Evolutionary conservation across 768 basidiomycete genomes (phyloP).

Genomic region (Podaxis sp.): DNA sequence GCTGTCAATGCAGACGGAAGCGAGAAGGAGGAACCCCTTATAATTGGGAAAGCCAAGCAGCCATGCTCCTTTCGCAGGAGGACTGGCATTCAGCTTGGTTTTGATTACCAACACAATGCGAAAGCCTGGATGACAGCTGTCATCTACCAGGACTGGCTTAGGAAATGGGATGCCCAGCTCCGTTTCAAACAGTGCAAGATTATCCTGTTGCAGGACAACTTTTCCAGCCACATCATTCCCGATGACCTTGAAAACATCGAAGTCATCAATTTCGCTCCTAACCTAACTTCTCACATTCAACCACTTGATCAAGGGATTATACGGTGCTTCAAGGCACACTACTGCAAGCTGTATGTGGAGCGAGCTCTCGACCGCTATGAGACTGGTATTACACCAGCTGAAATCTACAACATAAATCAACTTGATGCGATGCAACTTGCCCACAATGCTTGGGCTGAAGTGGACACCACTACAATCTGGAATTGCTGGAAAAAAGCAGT

Average conservation of each 20-base stretch:
- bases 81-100: slow-evolving; percentile 25
- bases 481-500: too few relatives aligned
- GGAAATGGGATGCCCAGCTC: slow-evolving; percentile 26
- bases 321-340: too few relatives aligned
- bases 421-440: too few relatives aligned
- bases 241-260: slow-evolving; percentile 17
- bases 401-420: too few relatives aligned
- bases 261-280: slow-evolving; percentile 26
- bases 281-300: slow-evolving; percentile 30
- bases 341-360: too few relatives aligned
- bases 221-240: slow-evolving; percentile 20
- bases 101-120: slow-evolving; percentile 30
- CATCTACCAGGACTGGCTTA: slow-evolving; percentile 31
- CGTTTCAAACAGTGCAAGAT: slow-evolving; percentile 18
- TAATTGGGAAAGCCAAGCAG: slow-evolving; percentile 28
- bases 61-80: slow-evolving; percentile 27
- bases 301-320: slow-evolving; percentile 22
- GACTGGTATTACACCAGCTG: too few relatives aligned
- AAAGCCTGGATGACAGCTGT: slow-evolving; percentile 32
- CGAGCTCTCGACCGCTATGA: too few relatives aligned
- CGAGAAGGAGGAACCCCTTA: slow-evolving; percentile 23
- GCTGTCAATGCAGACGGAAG: slow-evolving; percentile 28
- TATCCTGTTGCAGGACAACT: slow-evolving; percentile 28
- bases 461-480: too few relatives aligned
- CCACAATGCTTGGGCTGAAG: too few relatives aligned